These are phyloP conservation scores for Hygrocybe coccinea DNA, from an alignment of 768 basidiomycete species.

Conservation along the genomic window DNA sequence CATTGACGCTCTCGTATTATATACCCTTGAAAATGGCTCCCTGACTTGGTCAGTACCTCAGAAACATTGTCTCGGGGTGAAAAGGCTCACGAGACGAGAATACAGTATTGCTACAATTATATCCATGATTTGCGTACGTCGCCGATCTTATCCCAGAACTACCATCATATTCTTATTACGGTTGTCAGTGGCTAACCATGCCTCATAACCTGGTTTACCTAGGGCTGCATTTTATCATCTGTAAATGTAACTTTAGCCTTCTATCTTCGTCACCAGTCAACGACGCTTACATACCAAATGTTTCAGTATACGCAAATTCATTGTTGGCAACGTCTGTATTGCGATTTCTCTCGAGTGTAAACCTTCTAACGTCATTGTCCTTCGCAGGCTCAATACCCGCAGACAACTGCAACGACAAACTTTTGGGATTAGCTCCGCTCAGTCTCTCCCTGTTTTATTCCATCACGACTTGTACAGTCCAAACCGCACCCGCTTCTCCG, in stretches of 20 bases:
- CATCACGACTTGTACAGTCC: no score
- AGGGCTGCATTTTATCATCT: slow-evolving; percentile 50
- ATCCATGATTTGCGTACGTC: slow-evolving; percentile 45
- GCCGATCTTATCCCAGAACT: background rate
- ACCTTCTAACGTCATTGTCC: no score
- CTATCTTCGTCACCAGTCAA: background rate
- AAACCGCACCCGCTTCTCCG: no score
- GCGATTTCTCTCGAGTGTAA: slow-evolving; percentile 1
- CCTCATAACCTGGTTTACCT: slow-evolving; percentile 47
- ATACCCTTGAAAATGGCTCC: slow-evolving; percentile 50
- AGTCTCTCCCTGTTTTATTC: background rate
- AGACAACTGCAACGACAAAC: background rate
- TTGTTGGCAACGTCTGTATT: slow-evolving; percentile 42
- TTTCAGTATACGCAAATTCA: slow-evolving; percentile 48
- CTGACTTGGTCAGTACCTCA: slow-evolving; percentile 39
- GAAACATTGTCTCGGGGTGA: background rate
- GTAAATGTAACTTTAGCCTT: slow-evolving; percentile 41
- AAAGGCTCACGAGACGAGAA: background rate
- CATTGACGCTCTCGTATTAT: slow-evolving; percentile 44
- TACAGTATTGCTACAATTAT: slow-evolving; percentile 38
- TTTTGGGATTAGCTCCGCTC: background rate
- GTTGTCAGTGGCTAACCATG: slow-evolving; percentile 42
- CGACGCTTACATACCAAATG: background rate
- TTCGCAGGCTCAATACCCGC: no score
- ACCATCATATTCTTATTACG: background rate